Evolutionary conservation across 2,329 filamentous ascomycete species (phyloP), one percentile per base, ranked within the genome.

Genomic region (Cryphonectria naterciae): DNA sequence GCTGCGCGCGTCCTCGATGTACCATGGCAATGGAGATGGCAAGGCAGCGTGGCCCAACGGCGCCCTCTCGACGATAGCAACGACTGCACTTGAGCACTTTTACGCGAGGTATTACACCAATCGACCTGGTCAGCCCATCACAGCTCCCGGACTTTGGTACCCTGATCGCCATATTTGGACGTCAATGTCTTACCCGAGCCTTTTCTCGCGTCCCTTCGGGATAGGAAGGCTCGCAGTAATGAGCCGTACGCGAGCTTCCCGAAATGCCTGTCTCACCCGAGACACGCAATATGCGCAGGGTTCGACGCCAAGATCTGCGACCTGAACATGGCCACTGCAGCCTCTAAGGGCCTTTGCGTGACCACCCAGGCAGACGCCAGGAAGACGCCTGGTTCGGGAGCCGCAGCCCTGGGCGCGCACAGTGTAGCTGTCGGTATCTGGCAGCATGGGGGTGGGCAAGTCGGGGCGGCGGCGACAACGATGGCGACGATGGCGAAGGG

Each of bases 141-240:
- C 13, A 60, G 28, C 39, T 54, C 32, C 68, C 68, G 68, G 70
- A 65, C 70, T 62, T 54, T 41, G 39, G 41, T 70, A 72, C 68
- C 65, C 61, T 65, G 28, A 6, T 28, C 39, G 68, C 65, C 43
- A 46, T 60, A 52, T 46, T 39, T 56, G 37, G 65, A 62, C 65
- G 68, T 70, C 56, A 52, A 28, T 73, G 69, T 70, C 71, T 73
- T 46, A 71, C 69, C 41, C 66, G 69, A 72, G 43, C 22, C 25
- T 43, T 39, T 60, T 28, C 41, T 62, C 39, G 68, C 63, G 67
- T 63, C 41, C 37, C n/a, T 37, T 61, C 68, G 66, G 68, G 58
- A 65, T 70, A 64, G 70, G 70, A 68, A 70, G 63, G 65, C 66
- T 68, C 68, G 69, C 67, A 68, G 69, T 67, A 68, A 67, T 63